phyloP scores from a whole-genome alignment of 495 filamentous ascomycete species.

The Neurospora sp. region DNA sequence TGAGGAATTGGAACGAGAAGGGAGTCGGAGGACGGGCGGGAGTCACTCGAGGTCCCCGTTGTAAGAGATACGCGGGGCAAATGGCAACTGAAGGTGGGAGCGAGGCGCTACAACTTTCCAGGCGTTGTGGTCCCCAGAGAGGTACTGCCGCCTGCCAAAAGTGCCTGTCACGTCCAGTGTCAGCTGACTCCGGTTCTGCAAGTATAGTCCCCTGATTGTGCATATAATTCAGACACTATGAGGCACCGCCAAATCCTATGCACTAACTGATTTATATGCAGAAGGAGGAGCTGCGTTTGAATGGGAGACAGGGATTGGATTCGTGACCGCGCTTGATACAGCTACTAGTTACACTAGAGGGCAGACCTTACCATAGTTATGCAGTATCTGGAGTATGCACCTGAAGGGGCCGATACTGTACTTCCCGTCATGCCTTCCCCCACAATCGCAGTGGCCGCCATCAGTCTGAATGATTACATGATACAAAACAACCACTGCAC shows the following conservation, averaged over 20 bases:
- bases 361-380: not conserved
- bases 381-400: not conserved
- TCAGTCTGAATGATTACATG: not conserved
- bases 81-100: slow-evolving; percentile 1
- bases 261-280: not conserved
- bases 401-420: not conserved
- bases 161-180: not conserved
- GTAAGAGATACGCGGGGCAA: slow-evolving; percentile 15
- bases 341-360: not conserved
- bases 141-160: not conserved
- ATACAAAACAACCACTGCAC: not conserved
- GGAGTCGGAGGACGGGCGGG: not conserved
- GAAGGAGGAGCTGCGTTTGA: not conserved
- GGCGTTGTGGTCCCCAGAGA: not conserved
- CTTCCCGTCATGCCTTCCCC: not conserved
- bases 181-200: not conserved
- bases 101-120: not conserved
- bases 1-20: slow-evolving; percentile 2
- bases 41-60: slow-evolving; percentile 1
- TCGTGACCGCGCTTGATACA: not conserved
- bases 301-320: not conserved
- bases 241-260: not conserved
- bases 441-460: not conserved
- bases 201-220: not conserved
- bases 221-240: not conserved